These are phyloP conservation scores for Talaromyces trachyspermus DNA, from an alignment of 495 filamentous ascomycete genomes.

Conservation along the genomic window DNA sequence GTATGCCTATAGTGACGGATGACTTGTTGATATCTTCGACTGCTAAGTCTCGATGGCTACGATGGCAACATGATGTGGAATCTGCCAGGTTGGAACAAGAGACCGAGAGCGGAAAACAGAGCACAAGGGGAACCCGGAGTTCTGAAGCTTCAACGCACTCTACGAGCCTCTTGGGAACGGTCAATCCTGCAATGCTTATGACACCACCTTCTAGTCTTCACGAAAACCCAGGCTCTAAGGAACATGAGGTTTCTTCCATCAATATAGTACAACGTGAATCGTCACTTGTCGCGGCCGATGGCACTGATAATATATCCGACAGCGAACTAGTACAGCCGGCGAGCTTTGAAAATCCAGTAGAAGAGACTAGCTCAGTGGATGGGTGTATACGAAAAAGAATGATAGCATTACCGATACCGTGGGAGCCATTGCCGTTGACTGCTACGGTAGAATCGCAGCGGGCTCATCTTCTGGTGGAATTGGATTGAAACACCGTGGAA, in stretches of 20 bases:
- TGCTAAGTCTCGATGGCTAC: conserved; percentile 63
- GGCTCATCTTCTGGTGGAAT: conserved; percentile 99
- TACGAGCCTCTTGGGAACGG: not conserved
- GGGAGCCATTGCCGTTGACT: conserved; percentile 87
- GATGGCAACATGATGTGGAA: conserved; percentile 70
- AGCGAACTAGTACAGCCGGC: not conserved
- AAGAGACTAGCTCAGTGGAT: too few species aligned
- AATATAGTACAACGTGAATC: not conserved
- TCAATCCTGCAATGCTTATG: conserved; percentile 9
- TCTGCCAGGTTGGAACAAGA: conserved; percentile 29
- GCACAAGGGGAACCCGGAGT: not conserved
- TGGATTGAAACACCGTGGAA: conserved; percentile 91
- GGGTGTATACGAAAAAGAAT: too few species aligned
- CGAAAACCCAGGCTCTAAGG: not conserved
- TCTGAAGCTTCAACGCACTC: not conserved
- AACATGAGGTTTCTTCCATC: not conserved
- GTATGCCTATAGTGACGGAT: conserved; percentile 59
- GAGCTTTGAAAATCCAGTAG: too few species aligned
- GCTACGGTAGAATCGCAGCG: conserved; percentile 79
- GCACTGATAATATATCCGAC: not conserved
- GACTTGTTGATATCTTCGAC: conserved; percentile 68
- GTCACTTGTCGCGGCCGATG: not conserved
- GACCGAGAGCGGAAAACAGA: not conserved
- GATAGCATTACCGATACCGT: conserved; percentile 83
- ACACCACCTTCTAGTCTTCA: conserved; percentile 6